Evolutionary conservation across 305 asterid species (phyloP), one percentile per base, ranked within the genome.

Genomic region (Fraxinus greggii): DNA sequence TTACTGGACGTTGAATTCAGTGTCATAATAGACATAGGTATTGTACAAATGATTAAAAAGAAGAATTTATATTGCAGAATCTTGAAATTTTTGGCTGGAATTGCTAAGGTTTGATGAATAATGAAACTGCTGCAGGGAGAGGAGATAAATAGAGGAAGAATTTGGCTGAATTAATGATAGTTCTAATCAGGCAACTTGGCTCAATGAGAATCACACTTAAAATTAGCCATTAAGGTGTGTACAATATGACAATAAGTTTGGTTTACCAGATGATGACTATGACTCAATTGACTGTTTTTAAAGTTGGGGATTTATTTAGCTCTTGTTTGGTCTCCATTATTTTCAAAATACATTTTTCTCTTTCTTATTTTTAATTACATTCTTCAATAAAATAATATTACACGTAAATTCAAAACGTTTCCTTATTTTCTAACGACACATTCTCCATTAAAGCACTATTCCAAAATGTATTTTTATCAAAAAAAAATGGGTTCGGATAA

Each of bases 21-120:
- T 70, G 89, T 83, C 63, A 87, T 84, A 86, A 84, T 84, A 31
- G 94, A 87, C 90, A 89, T 89, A 28, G 85, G 81, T 89, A 86
- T 85, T 74, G 78, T 24, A 78, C 35, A 73, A 21, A 77, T 9
- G 26, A 21, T 21, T 56, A 56, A 56, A 56, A 28, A 81, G 51
- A 74, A 69, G 7, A 6, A 24, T 75, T 56, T 26, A 67, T 42
- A 29, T 5, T 0, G 13, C 72, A 48, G 75, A 75, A 75, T 79
- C 26, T 75, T 69, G 48, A 40, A 40, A 67, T 12, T 40, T 28
- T 40, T 28, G 31, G 13, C 3, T 7, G 67, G 31, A 78, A 28
- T 28, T 69, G 4, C 36, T 15, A 38, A 61, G 77, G 67, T 80
- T 54, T 28, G 32, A 74, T 33, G 83, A 36, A 45, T 38, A 28